Evolutionary conservation across 2,329 filamentous ascomycete genomes (phyloP), one percentile per base, ranked within the genome.

Genomic region (Fusarium albosuccineum): DNA sequence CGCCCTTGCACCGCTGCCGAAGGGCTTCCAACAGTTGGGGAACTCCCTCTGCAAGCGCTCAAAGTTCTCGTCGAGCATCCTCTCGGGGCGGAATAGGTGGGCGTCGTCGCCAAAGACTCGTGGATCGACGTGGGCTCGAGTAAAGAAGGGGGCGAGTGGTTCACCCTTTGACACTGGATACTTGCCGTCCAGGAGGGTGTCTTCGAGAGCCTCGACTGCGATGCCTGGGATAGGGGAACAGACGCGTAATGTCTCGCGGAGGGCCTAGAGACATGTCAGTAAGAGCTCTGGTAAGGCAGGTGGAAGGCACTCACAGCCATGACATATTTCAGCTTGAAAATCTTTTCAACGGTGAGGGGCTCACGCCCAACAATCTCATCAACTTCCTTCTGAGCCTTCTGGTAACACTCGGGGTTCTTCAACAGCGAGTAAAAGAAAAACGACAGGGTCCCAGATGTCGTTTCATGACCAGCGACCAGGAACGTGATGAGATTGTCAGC

Each of bases 401-500:
- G 75, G 66, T 87, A 85, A 1, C 81, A 80, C 2, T 83, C 80
- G 0, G 87, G 88, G 67, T 87, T 82, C 68, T 87, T 87, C 45
- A 89, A 73, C 2, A 92, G 79, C 62, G 87, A 83, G 72, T 87
- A 88, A 58, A 90, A 84, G 1, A 83, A 76, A 67, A 90, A 91
- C 1, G 87, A 84, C n/a, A 91, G 75, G 7, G 89, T 77, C 5
- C 88, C 88, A 5, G 86, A 85, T 0, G 89, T 89, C 0, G 90
- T 92, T 66, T 92, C 90, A 68, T 91, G 89, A 1, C 89, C 73
- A 49, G 88, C 88, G 66, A 89, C 87, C n/a, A 92, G 77, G 69
- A 92, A 92, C 0, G 89, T 91, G 56, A 90, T 87, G 79, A 92
- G 85, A 67, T 92, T 91, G 73, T 90, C 83, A 30, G 86, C 82